phyloP scores from a whole-genome alignment of 345 rosid genomes.

The Melastoma malabathricum region DNA sequence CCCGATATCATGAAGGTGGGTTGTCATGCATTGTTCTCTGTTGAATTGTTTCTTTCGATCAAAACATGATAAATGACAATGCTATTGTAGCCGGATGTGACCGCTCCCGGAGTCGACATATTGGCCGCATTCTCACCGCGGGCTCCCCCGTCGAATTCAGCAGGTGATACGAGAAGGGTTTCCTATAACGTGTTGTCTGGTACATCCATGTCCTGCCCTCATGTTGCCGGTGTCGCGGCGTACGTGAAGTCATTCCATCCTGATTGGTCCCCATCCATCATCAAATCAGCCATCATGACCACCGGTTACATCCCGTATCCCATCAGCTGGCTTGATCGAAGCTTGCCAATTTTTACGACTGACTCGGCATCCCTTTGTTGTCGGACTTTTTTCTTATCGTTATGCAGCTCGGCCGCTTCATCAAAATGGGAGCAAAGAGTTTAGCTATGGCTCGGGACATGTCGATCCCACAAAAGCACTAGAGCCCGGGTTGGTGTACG shows the following conservation, averaged over 20 bases:
- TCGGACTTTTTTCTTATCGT: too few relatives aligned
- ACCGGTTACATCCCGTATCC: too few relatives aligned
- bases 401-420: not conserved
- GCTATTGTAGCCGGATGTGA: too few relatives aligned
- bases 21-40: too few relatives aligned
- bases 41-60: too few relatives aligned
- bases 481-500: constrained; percentile 3
- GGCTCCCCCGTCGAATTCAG: too few relatives aligned
- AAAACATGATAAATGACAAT: too few relatives aligned
- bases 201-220: constrained; percentile 55
- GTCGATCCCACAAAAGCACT: not conserved
- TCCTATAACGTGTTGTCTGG: constrained; percentile 19
- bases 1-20: constrained; percentile 21
- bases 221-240: constrained; percentile 34
- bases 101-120: too few relatives aligned
- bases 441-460: constrained; percentile 3
- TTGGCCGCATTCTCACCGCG: too few relatives aligned
- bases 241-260: constrained; percentile 34
- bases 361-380: not conserved
- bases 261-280: constrained; percentile 48
- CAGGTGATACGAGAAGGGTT: too few relatives aligned
- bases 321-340: too few relatives aligned
- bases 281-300: constrained; percentile 53
- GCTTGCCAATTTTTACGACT: too few relatives aligned
- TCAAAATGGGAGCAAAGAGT: not conserved